Percentiles rank a stretch among this genome's conserved stretches.
phyloP scores from a whole-genome alignment of 202 grass and related monocot species.

The Cymbopogon flexuosus region DNA sequence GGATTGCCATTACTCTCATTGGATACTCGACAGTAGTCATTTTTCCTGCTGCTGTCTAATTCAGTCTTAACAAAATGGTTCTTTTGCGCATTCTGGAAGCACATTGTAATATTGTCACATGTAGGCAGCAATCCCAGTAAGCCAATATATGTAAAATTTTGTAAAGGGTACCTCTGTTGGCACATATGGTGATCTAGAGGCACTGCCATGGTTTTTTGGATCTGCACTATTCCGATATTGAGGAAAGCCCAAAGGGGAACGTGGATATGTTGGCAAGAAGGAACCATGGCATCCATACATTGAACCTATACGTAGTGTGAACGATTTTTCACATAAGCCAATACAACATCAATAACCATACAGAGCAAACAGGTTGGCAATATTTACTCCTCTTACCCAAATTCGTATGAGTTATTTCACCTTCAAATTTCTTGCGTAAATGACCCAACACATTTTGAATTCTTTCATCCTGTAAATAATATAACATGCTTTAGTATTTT shows the following conservation, averaged over 20 bases:
- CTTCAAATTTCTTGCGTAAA: conserved; percentile 83
- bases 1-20: conserved; percentile 36
- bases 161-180: conserved; percentile 55
- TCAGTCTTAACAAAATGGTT: conserved; percentile 43
- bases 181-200: conserved; percentile 57
- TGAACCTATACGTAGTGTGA: conserved; percentile 46
- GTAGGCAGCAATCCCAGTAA: conserved; percentile 35
- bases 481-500: conserved; percentile 4
- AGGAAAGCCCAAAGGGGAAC: conserved; percentile 47
- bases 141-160: conserved; percentile 23
- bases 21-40: conserved; percentile 20
- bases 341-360: conserved; percentile 23
- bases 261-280: conserved; percentile 59
- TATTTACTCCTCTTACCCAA: conserved; percentile 61
- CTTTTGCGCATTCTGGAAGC: conserved; percentile 48
- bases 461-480: conserved; percentile 71
- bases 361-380: conserved; percentile 13
- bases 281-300: conserved; percentile 74
- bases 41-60: conserved; percentile 36
- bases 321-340: conserved; percentile 34
- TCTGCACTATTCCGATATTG: conserved; percentile 51
- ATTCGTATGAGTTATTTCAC: conserved; percentile 38
- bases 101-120: conserved; percentile 34
- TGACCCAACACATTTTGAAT: conserved; percentile 66
- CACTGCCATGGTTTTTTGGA: conserved; percentile 43